Conservation (phyloP, 2,329 filamentous ascomycete species). For the Neonectria ditissima region DNA sequence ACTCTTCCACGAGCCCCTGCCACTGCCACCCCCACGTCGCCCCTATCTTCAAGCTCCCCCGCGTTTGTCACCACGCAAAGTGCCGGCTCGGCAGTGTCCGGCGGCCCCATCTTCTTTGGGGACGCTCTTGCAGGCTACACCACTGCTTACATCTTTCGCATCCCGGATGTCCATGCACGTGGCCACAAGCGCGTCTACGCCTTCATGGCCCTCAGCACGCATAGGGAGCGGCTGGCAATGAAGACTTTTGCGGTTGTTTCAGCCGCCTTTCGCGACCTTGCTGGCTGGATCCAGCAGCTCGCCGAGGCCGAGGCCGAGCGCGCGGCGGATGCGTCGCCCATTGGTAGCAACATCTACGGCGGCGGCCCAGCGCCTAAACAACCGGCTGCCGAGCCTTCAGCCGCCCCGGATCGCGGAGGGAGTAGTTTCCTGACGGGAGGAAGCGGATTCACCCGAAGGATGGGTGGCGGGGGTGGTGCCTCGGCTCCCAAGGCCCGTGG, state of each 20-base stretch:
- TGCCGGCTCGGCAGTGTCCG: constrained; percentile 66
- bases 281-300: constrained; percentile 73
- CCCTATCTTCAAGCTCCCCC: constrained; percentile 54
- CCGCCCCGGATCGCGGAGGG: constrained; percentile 54
- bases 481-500: constrained; percentile 69
- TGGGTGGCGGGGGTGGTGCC: constrained; percentile 67
- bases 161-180: constrained; percentile 74
- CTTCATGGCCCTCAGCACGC: constrained; percentile 73
- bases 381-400: constrained; percentile 47
- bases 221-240: constrained; percentile 74
- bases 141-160: constrained; percentile 77
- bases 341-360: constrained; percentile 54
- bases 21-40: constrained; percentile 54
- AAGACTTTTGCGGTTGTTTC: constrained; percentile 73
- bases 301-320: constrained; percentile 73
- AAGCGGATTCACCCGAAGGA: constrained; percentile 67
- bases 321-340: constrained; percentile 58
- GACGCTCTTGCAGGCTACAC: constrained; percentile 75
- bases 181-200: constrained; percentile 78
- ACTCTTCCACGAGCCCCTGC: constrained; percentile 69
- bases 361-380: constrained; percentile 47
- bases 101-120: constrained; percentile 76
- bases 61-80: constrained; percentile 67
- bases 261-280: constrained; percentile 72
- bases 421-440: constrained; percentile 70